These are phyloP conservation scores for Ustilago curta DNA, from an alignment of 1,284 basidiomycete species.

Conservation along the genomic window DNA sequence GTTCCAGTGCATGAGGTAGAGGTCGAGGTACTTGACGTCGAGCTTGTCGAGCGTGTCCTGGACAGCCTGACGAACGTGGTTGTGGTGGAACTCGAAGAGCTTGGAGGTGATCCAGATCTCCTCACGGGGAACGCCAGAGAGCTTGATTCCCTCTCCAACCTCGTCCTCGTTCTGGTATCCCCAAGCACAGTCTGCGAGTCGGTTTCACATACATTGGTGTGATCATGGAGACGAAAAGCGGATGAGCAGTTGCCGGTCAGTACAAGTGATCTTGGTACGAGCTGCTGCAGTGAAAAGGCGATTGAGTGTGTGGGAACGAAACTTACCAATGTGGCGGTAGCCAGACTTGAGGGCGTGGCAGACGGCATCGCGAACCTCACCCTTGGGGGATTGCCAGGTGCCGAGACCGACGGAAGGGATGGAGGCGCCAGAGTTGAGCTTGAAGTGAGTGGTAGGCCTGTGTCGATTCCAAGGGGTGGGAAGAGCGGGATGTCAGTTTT, in stretches of 20 bases:
- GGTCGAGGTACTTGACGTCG: slow-evolving; percentile 80
- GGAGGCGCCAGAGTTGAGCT: slow-evolving; percentile 56
- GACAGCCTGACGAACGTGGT: slow-evolving; percentile 73
- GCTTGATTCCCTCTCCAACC: slow-evolving; percentile 82
- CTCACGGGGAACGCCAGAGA: slow-evolving; percentile 78
- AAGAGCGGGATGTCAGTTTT: not conserved
- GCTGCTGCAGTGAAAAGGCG: not conserved
- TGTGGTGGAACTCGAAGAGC: slow-evolving; percentile 78
- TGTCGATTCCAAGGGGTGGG: not conserved
- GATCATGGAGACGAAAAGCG: too few relatives aligned
- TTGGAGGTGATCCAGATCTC: slow-evolving; percentile 89
- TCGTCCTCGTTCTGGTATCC: slow-evolving; percentile 80
- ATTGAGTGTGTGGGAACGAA: not conserved
- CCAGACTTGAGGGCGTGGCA: slow-evolving; percentile 61
- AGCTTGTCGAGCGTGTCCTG: slow-evolving; percentile 80
- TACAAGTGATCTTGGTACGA: too few relatives aligned
- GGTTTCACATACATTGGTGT: too few relatives aligned
- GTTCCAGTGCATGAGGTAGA: slow-evolving; percentile 84
- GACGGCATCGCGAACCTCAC: slow-evolving; percentile 73
- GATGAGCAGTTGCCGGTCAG: too few relatives aligned
- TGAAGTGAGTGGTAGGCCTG: slow-evolving; percentile 48
- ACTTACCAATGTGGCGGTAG: slow-evolving; percentile 57
- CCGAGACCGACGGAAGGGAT: slow-evolving; percentile 60
- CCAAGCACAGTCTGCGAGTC: slow-evolving; percentile 41
- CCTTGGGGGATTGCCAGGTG: slow-evolving; percentile 57